Conservation (phyloP, 2,329 filamentous ascomycete species). For the Amylocarpus encephaloides region DNA sequence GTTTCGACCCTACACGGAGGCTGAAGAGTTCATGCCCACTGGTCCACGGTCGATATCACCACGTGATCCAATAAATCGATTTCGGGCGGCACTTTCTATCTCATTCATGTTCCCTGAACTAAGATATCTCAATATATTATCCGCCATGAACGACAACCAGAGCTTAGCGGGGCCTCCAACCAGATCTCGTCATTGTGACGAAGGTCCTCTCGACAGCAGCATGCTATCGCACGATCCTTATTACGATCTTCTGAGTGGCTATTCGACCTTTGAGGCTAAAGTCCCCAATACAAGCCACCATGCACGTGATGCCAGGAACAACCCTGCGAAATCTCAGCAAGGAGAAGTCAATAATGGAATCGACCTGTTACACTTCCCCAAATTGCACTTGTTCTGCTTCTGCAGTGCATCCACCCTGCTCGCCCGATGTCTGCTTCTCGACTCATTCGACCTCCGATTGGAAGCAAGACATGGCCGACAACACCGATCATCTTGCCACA, state of each 20-base stretch:
- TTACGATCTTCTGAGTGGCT: background rate
- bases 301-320: conserved; percentile 15
- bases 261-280: background rate
- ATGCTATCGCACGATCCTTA: conserved; percentile 1
- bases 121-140: conserved; percentile 12
- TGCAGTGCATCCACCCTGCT: too few relatives aligned
- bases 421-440: conserved; percentile 3
- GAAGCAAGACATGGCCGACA: conserved; percentile 3
- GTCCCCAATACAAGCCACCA: background rate
- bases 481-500: background rate
- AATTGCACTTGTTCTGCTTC: background rate
- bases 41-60: background rate
- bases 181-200: too few relatives aligned
- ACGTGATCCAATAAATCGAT: too few relatives aligned
- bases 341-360: conserved; percentile 8
- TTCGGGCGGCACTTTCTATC: too few relatives aligned
- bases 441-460: background rate
- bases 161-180: conserved; percentile 2
- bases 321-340: conserved; percentile 19
- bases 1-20: conserved; percentile 95
- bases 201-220: background rate
- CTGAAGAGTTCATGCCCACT: conserved; percentile 36
- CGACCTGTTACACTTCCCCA: background rate
- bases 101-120: background rate
- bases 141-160: background rate